phyloP scores from a whole-genome alignment of 2,329 filamentous ascomycete species.

The Stagonosporopsis rhizophila region DNA sequence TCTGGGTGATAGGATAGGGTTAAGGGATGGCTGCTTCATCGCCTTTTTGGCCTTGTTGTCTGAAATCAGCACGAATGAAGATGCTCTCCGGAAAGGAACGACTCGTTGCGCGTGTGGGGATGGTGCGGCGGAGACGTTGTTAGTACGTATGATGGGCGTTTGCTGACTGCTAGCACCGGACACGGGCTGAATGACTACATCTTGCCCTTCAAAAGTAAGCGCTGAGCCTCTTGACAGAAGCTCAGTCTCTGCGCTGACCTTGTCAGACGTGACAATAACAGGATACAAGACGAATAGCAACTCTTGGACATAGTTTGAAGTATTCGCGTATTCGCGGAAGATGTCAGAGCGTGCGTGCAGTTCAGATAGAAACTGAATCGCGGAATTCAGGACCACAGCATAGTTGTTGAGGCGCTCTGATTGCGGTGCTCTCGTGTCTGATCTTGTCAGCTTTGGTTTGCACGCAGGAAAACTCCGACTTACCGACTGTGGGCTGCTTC shows the following conservation, averaged over 20 bases:
- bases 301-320: conserved; percentile 81
- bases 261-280: conserved; percentile 83
- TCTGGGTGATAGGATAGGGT: conserved; percentile 66
- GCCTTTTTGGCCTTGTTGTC: conserved; percentile 65
- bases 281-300: conserved; percentile 84
- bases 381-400: conserved; percentile 72
- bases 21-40: conserved; percentile 68
- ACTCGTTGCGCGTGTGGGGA: conserved; percentile 55
- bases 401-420: conserved; percentile 60
- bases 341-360: conserved; percentile 76
- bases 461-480: not conserved
- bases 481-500: conserved; percentile 56
- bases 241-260: conserved; percentile 83
- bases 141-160: conserved; percentile 76
- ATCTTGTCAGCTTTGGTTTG: conserved; percentile 20
- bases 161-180: conserved; percentile 64
- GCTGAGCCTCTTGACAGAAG: conserved; percentile 82
- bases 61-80: conserved; percentile 89
- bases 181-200: conserved; percentile 81
- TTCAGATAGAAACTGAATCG: conserved; percentile 79
- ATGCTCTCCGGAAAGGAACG: conserved; percentile 76
- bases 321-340: conserved; percentile 83
- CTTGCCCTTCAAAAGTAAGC: conserved; percentile 83
- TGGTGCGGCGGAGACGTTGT: conserved; percentile 58
- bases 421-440: conserved; percentile 43